Percentiles rank a stretch among this genome's conserved stretches.
Evolutionary conservation across 148 eudicot genomes (phyloP).

Genomic region (Oxyria digyna): DNA sequence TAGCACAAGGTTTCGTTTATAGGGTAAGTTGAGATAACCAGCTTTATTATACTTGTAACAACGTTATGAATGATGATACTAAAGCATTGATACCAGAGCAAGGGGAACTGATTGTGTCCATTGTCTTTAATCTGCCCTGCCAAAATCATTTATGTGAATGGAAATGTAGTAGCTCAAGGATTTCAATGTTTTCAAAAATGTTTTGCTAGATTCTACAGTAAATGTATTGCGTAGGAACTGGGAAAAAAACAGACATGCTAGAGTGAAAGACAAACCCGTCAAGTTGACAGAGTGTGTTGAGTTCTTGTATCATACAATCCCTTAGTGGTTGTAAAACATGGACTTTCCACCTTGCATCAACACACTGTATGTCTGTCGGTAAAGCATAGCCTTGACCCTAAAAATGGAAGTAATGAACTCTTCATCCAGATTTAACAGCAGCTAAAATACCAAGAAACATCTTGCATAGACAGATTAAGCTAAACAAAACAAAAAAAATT

Average conservation of each 20-base stretch:
- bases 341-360: conserved; percentile 83
- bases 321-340: conserved; percentile 89
- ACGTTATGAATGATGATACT: conserved; percentile 72
- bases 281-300: conserved; percentile 55
- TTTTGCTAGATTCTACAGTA: neutral
- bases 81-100: conserved; percentile 73
- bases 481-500: no score
- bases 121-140: conserved; percentile 67
- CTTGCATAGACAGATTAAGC: neutral
- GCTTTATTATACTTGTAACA: conserved; percentile 53
- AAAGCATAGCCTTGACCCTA: conserved; percentile 97
- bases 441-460: neutral
- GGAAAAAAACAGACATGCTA: no score
- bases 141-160: conserved; percentile 19
- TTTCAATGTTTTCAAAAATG: conserved; percentile 2
- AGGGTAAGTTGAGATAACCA: neutral
- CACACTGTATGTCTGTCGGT: conserved; percentile 94
- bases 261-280: conserved; percentile 53
- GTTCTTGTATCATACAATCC: conserved; percentile 83
- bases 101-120: conserved; percentile 32
- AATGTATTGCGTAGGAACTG: no score
- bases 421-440: neutral
- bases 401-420: neutral
- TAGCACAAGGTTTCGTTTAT: neutral
- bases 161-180: neutral